A percentile compares a stretch with the other conserved stretches of the same genome.
These are phyloP conservation scores for Chrysanthemum lavandulifolium DNA, from an alignment of 129 eudicot species.

Conservation along the genomic window DNA sequence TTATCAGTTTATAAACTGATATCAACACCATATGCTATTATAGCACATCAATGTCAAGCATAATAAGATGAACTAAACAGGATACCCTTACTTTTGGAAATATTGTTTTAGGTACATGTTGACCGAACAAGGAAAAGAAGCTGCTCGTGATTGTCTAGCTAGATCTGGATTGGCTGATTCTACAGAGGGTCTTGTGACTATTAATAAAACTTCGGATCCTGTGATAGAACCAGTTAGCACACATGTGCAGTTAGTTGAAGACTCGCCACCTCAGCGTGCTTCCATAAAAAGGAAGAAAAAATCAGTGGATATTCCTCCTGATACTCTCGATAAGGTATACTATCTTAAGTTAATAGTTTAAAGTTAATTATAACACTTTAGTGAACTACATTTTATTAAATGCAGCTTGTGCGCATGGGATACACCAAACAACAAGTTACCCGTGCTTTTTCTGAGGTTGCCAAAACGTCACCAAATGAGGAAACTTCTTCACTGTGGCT, in stretches of 20 bases:
- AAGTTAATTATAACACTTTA: not conserved
- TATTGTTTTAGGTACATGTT: constrained; percentile 65
- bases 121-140: constrained; percentile 75
- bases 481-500: constrained; percentile 71
- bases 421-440: constrained; percentile 57
- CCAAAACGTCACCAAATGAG: constrained; percentile 40
- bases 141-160: constrained; percentile 77
- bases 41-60: constrained; percentile 19
- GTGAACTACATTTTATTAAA: not conserved
- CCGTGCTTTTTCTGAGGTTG: constrained; percentile 54
- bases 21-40: no score
- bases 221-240: constrained; percentile 30
- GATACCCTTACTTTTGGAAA: not conserved
- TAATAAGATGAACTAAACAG: constrained; percentile 1
- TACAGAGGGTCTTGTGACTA: constrained; percentile 23
- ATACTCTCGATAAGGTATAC: constrained; percentile 72
- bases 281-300: constrained; percentile 35
- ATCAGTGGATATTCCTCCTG: constrained; percentile 48
- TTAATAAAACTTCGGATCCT: constrained; percentile 25
- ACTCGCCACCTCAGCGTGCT: constrained; percentile 27
- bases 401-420: constrained; percentile 66
- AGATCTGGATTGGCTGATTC: constrained; percentile 69
- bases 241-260: constrained; percentile 26
- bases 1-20: not conserved
- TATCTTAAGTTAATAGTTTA: not conserved